Percentiles rank a stretch among this genome's conserved stretches.
Conservation (phyloP, 352 stramenopile genomes). For the Globisporangium orthogonon region DNA sequence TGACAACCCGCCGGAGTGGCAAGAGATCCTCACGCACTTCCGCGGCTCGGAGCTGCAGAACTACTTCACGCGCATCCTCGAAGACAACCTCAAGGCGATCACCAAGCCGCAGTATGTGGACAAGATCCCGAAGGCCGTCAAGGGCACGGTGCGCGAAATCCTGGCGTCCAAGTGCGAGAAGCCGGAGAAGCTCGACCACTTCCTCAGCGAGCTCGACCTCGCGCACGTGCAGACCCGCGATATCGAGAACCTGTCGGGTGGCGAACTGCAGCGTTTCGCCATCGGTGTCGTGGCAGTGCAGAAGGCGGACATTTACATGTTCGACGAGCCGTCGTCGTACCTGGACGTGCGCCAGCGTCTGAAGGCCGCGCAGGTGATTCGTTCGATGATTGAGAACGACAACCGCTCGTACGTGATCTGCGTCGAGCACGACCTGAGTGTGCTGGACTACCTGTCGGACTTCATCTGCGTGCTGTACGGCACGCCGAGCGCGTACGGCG, state of each 20-base stretch:
- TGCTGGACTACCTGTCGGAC: conserved; percentile 99
- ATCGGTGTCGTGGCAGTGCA: conserved; percentile 96
- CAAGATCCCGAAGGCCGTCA: conserved; percentile 97
- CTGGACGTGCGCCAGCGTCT: conserved; percentile 99
- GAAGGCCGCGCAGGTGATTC: conserved; percentile 97
- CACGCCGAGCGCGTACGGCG: conserved; percentile 96
- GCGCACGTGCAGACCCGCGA: conserved; percentile 96
- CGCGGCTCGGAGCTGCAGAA: conserved; percentile 97
- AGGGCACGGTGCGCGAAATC: conserved; percentile 93
- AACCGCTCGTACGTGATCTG: conserved; percentile 95
- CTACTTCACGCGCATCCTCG: conserved; percentile 99
- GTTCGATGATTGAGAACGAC: conserved; percentile 91
- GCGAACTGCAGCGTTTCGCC: conserved; percentile 99
- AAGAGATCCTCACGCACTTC: conserved; percentile 99
- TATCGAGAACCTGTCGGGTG: conserved; percentile 94
- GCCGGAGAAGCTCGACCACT: conserved; percentile 70
- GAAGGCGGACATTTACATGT: conserved; percentile 99
- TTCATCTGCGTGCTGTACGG: conserved; percentile 99
- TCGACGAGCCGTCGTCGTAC: conserved; percentile 99
- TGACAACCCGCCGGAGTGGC: conserved; percentile 97
- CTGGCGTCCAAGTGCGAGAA: conserved; percentile 93
- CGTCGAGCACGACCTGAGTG: conserved; percentile 99
- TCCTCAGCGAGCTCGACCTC: conserved; percentile 93
- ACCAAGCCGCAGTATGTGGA: conserved; percentile 99
- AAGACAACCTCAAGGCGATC: conserved; percentile 98